Conservation (phyloP, 345 rosid genomes). For the Passiflora organensis region DNA sequence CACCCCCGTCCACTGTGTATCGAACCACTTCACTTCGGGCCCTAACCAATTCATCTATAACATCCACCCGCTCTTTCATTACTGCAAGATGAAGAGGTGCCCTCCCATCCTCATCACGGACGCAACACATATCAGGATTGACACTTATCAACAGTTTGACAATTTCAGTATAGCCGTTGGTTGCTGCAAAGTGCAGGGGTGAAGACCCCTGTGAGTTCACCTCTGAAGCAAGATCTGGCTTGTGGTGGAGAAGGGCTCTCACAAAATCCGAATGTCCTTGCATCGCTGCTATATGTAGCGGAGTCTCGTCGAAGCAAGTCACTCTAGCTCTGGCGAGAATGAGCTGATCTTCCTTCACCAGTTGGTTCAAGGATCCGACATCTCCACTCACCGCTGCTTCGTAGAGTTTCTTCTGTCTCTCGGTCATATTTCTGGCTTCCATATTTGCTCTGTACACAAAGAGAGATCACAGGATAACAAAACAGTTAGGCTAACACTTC, state of each 20-base stretch:
- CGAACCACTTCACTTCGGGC: neutral
- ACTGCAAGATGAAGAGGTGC: neutral
- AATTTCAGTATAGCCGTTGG: neutral
- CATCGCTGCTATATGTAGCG: conserved; percentile 7
- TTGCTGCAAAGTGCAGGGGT: conserved; percentile 5
- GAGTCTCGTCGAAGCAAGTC: neutral
- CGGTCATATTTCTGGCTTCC: neutral
- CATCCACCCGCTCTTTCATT: neutral
- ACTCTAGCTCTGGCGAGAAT: neutral
- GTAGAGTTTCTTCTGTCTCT: neutral
- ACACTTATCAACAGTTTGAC: neutral
- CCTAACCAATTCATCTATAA: neutral
- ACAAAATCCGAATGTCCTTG: neutral
- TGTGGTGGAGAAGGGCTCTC: neutral
- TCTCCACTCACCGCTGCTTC: conserved; percentile 1
- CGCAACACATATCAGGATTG: neutral
- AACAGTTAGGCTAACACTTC: too few relatives aligned
- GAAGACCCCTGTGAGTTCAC: neutral
- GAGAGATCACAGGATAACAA: too few relatives aligned
- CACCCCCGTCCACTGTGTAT: neutral
- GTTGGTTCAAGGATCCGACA: neutral
- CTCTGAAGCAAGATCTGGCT: neutral
- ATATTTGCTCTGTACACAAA: too few relatives aligned
- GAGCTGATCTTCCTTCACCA: conserved; percentile 1
- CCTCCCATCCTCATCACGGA: neutral